A percentile compares a stretch with the other conserved stretches of the same genome.
phyloP scores from a whole-genome alignment of 352 stramenopile genomes.

The Globisporangium cylindrosporum region DNA sequence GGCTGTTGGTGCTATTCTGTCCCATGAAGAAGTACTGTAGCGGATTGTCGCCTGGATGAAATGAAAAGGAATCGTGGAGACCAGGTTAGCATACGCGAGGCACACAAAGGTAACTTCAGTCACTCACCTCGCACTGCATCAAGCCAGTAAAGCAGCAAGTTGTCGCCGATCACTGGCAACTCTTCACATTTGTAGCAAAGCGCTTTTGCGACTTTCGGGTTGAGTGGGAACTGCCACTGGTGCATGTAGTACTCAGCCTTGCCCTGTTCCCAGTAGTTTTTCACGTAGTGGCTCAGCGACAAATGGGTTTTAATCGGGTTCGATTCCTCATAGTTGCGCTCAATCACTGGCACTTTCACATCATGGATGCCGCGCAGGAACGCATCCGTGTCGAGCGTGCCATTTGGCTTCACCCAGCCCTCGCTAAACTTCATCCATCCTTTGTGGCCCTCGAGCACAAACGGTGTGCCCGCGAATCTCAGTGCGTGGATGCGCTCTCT shows the following conservation, averaged over 20 bases:
- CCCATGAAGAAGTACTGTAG: slow-evolving; percentile 97
- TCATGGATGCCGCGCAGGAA: slow-evolving; percentile 73
- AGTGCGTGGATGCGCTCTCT: slow-evolving; percentile 62
- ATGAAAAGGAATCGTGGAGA: neutral
- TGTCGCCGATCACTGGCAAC: slow-evolving; percentile 88
- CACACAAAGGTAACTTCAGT: neutral
- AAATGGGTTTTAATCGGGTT: slow-evolving; percentile 79
- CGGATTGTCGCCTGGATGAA: slow-evolving; percentile 63
- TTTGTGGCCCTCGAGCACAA: slow-evolving; percentile 62
- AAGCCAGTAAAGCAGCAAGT: slow-evolving; percentile 91
- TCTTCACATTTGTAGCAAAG: slow-evolving; percentile 86
- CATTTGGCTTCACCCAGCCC: slow-evolving; percentile 59
- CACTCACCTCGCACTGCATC: slow-evolving; percentile 60
- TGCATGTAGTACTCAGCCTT: slow-evolving; percentile 91
- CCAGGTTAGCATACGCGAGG: neutral
- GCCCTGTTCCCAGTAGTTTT: slow-evolving; percentile 79
- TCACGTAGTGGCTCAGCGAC: slow-evolving; percentile 68
- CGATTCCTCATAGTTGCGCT: slow-evolving; percentile 74
- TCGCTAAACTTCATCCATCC: slow-evolving; percentile 67
- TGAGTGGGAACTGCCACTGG: slow-evolving; percentile 94
- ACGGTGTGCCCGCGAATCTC: slow-evolving; percentile 64
- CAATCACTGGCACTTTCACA: slow-evolving; percentile 74
- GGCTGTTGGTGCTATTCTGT: slow-evolving; percentile 80
- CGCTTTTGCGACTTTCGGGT: slow-evolving; percentile 65
- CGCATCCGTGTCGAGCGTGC: slow-evolving; percentile 46